A percentile compares a stretch with the other conserved stretches of the same genome.
phyloP scores from a whole-genome alignment of 495 filamentous ascomycete genomes.

The Aspergillus heteromorphus region DNA sequence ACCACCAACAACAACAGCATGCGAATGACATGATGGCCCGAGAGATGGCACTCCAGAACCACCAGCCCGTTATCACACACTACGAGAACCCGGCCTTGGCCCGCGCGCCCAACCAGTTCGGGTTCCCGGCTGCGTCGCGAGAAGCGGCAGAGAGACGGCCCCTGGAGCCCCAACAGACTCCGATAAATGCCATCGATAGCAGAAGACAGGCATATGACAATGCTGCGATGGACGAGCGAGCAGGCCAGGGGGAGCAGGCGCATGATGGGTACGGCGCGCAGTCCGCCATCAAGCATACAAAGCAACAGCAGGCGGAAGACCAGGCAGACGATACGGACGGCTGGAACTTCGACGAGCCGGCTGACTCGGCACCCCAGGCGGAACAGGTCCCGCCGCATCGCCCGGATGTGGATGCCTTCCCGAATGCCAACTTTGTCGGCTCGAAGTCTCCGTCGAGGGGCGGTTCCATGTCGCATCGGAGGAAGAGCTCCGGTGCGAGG shows the following conservation, averaged over 20 bases:
- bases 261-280: constrained; percentile 52
- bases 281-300: constrained; percentile 30
- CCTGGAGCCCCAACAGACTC: constrained; percentile 33
- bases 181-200: constrained; percentile 33
- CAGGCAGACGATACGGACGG: constrained; percentile 57
- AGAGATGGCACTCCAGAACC: constrained; percentile 41
- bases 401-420: constrained; percentile 81
- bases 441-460: constrained; percentile 68
- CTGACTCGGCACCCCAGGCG: constrained; percentile 34
- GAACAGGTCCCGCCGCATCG: constrained; percentile 53
- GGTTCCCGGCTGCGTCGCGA: constrained; percentile 18
- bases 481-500: constrained; percentile 74
- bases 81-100: constrained; percentile 40
- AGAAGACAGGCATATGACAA: constrained; percentile 36
- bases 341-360: constrained; percentile 86
- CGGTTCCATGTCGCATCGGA: constrained; percentile 64
- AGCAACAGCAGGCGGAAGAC: constrained; percentile 33
- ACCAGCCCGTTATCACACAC: constrained; percentile 39
- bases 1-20: constrained; percentile 27
- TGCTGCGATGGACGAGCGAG: constrained; percentile 47
- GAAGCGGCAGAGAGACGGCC: constrained; percentile 34
- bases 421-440: constrained; percentile 70
- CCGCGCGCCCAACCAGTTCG: constrained; percentile 30
- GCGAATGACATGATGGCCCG: constrained; percentile 43
- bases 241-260: constrained; percentile 50